Evolutionary conservation across 495 filamentous ascomycete genomes (phyloP).

Genomic region (Neurospora sp.): DNA sequence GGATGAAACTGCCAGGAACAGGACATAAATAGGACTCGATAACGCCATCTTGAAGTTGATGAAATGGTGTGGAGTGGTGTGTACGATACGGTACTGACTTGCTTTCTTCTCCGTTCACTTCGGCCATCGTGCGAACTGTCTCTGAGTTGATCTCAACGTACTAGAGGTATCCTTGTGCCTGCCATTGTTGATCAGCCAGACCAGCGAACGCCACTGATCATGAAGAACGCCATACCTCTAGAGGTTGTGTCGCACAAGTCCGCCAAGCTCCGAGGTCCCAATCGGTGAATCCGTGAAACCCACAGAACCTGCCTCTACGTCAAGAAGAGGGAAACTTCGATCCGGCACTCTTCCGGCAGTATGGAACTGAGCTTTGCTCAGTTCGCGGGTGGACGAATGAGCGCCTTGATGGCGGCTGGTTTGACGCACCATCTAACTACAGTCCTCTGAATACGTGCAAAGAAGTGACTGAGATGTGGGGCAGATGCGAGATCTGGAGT

Average conservation of each 20-base stretch:
- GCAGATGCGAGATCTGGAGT: not conserved
- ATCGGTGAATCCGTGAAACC: not conserved
- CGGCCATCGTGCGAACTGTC: not conserved
- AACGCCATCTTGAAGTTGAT: not conserved
- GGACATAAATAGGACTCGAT: not conserved
- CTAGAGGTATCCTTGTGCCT: not conserved
- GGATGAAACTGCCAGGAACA: not conserved
- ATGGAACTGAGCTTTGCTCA: not conserved
- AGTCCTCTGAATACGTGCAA: not conserved
- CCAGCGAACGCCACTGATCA: not conserved
- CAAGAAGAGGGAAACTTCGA: not conserved
- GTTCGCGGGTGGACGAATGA: not conserved
- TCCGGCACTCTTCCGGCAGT: not conserved
- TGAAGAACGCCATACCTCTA: not conserved
- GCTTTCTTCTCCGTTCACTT: not conserved
- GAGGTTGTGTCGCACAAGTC: not conserved
- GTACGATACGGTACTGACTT: not conserved
- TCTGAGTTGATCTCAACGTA: not conserved
- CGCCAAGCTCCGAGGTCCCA: not conserved
- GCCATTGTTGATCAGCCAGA: not conserved
- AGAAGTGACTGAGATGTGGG: not conserved
- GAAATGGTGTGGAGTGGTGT: not conserved
- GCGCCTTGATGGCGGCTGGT: not conserved
- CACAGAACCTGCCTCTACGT: not conserved
- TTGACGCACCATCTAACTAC: not conserved